Evolutionary conservation across 257 asterid genomes (phyloP), one percentile per base, ranked within the genome.

Genomic region (Petunia secreta): DNA sequence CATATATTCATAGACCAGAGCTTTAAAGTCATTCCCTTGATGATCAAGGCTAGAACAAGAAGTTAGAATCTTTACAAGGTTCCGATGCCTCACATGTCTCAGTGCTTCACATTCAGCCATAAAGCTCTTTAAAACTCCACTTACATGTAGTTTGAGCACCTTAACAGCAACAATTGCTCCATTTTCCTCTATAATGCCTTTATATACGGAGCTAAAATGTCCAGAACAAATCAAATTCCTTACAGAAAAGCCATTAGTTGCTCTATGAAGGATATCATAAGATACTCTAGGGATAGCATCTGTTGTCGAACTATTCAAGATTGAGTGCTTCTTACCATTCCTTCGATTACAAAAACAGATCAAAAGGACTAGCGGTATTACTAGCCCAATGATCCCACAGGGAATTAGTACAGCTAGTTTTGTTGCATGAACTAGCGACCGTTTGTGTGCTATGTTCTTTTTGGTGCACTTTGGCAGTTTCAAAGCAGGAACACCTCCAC

Each of bases 51-150:
- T 82, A 39, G 87, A 85, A 62, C 87, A 85, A n/a, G 63, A 58
- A n/a, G 63, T 11, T 58, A 58, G 25, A 58, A 58, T 34, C 34
- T 58, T 58, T 58, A 75, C 80, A 54, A 85, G 83, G 80, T 87
- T 87, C 13, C 85, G 79, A 37, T 87, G 90, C 9, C 85, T 83
- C 44, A 71, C 55, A 40, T 64, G 75, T 13, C 85, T 85, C 60
- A 85, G 11, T 58, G 85, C 87, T 65, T 81, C 75, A 59, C 90
- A 87, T 79, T 87, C 87, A 37, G 87, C 88, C 44, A 78, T 8
- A 75, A 85, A 85, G 40, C 84, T 85, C 80, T 74, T 87, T 4
- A 53, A 34, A 36, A 84, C 88, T 25, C 88, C 88, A 7, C 25
- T 54, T n/a, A 59, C 39, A 59, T 82, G 87, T 46, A 85, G 88